These are phyloP conservation scores for Kockiozyma suomiensis DNA, from an alignment of 805 yeast species.

Conservation along the genomic window DNA sequence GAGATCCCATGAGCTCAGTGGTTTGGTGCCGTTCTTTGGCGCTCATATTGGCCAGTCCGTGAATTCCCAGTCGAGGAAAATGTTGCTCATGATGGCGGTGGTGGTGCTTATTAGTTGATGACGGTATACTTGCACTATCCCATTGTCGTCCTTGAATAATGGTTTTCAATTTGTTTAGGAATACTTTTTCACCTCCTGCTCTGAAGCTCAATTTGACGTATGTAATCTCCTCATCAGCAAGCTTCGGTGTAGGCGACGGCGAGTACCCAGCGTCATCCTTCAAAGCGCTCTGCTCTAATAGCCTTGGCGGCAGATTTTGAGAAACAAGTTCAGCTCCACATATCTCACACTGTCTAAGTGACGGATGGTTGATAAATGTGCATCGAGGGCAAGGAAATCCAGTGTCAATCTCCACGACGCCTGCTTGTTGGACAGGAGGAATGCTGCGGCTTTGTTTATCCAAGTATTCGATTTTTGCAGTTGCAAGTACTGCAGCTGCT, in stretches of 20 bases:
- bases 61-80: slow-evolving; percentile 57
- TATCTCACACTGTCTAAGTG: slow-evolving; percentile 77
- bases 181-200: slow-evolving; percentile 62
- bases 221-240: slow-evolving; percentile 26
- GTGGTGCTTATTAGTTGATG: background rate
- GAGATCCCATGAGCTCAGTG: slow-evolving; percentile 65
- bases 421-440: slow-evolving; percentile 6
- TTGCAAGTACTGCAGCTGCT: slow-evolving; percentile 28
- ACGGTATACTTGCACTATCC: slow-evolving; percentile 40
- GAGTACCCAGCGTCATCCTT: slow-evolving; percentile 13
- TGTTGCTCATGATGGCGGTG: background rate
- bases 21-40: slow-evolving; percentile 59
- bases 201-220: slow-evolving; percentile 74
- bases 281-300: slow-evolving; percentile 37
- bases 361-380: slow-evolving; percentile 83
- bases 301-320: slow-evolving; percentile 37
- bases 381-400: slow-evolving; percentile 56
- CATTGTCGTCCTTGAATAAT: slow-evolving; percentile 56
- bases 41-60: slow-evolving; percentile 63
- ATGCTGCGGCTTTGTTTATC: background rate
- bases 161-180: slow-evolving; percentile 52
- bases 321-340: slow-evolving; percentile 66
- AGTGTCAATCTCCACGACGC: slow-evolving; percentile 5
- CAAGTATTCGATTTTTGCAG: slow-evolving; percentile 1
- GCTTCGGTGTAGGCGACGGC: slow-evolving; percentile 18